Conservation (phyloP, 768 basidiomycete genomes). For the Tephrocybe rancida region DNA sequence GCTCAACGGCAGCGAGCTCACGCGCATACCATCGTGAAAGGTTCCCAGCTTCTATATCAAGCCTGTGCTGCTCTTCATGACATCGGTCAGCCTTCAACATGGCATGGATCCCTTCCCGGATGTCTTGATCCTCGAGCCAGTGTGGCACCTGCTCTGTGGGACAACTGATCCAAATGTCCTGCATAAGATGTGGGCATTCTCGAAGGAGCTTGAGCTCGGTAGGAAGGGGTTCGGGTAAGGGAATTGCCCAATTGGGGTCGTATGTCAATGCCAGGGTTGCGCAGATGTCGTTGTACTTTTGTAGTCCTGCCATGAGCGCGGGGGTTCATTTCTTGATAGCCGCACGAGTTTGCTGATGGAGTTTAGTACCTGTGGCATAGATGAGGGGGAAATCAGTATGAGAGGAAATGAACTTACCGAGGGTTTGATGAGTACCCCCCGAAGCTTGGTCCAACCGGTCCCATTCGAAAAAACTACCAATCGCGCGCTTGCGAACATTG, state of each 20-base stretch:
- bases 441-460: conserved; percentile 26
- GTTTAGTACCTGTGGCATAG: conserved; percentile 24
- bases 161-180: conserved; percentile 36
- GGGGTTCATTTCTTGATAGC: conserved; percentile 28
- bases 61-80: conserved; percentile 14
- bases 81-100: conserved; percentile 17
- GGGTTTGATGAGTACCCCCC: conserved; percentile 1
- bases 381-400: neutral
- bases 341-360: conserved; percentile 30
- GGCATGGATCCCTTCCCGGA: conserved; percentile 20
- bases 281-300: conserved; percentile 32
- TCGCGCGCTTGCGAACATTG: conserved; percentile 32
- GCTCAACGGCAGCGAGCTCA: conserved; percentile 28
- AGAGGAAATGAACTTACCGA: neutral
- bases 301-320: conserved; percentile 21
- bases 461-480: conserved; percentile 37
- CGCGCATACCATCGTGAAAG: conserved; percentile 34
- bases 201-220: conserved; percentile 27
- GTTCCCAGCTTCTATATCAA: conserved; percentile 28
- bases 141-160: conserved; percentile 13
- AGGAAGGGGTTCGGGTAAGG: conserved; percentile 31
- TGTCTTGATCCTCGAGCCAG: conserved; percentile 34
- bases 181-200: conserved; percentile 28
- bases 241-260: conserved; percentile 25
- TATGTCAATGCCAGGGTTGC: conserved; percentile 15